These are phyloP conservation scores for Lactuca sativa DNA, from an alignment of 129 eudicot species.

Conservation along the genomic window DNA sequence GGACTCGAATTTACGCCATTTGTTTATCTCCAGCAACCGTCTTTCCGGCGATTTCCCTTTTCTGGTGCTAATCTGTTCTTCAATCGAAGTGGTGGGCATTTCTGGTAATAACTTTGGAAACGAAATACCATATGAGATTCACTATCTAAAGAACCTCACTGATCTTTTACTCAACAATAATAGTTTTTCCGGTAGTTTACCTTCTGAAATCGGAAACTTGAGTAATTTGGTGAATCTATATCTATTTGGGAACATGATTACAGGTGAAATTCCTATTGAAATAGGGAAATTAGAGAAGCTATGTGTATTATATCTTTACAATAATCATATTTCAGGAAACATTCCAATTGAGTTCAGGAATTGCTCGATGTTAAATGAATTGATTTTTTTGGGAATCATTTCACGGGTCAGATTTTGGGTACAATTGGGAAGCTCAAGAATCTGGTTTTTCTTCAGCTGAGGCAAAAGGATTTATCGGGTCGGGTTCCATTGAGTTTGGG, in stretches of 20 bases:
- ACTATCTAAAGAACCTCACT: constrained; percentile 57
- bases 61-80: constrained; percentile 61
- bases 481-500: no score
- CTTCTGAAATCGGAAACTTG: constrained; percentile 79
- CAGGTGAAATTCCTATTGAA: no score
- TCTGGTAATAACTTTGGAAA: constrained; percentile 64
- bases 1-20: constrained; percentile 38
- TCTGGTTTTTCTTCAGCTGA: no score
- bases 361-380: no score
- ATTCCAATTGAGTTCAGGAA: no score
- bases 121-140: constrained; percentile 48
- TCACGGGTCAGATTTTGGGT: no score
- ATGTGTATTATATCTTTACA: no score
- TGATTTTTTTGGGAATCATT: no score
- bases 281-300: no score
- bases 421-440: no score
- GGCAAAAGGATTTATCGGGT: no score
- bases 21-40: constrained; percentile 57
- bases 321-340: no score
- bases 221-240: constrained; percentile 52
- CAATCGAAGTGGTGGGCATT: constrained; percentile 71
- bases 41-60: constrained; percentile 68
- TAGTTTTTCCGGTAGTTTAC: constrained; percentile 68
- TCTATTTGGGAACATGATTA: neutral
- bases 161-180: constrained; percentile 35